These are phyloP conservation scores for Vinca minor DNA, from an alignment of 257 asterid species.

Conservation along the genomic window DNA sequence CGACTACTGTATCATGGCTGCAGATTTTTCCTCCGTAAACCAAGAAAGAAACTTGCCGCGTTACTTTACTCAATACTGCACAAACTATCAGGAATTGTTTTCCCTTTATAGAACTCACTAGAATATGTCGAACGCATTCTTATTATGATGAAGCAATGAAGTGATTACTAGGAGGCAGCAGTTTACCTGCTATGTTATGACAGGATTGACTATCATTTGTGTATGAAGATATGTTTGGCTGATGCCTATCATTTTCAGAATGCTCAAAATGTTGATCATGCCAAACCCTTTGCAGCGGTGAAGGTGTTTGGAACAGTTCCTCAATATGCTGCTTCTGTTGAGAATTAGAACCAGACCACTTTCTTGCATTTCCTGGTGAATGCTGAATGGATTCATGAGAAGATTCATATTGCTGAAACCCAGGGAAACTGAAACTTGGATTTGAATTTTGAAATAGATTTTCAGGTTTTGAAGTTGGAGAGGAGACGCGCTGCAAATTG, in stretches of 20 bases:
- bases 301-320: slow-evolving; percentile 30
- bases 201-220: slow-evolving; percentile 15
- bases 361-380: slow-evolving; percentile 25
- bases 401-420: slow-evolving; percentile 36
- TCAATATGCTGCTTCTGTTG: slow-evolving; percentile 32
- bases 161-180: not conserved
- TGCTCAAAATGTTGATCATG: slow-evolving; percentile 25
- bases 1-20: not conserved
- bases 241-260: slow-evolving; percentile 14
- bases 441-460: slow-evolving; percentile 21
- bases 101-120: not conserved
- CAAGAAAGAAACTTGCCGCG: slow-evolving; percentile 1
- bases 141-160: not conserved
- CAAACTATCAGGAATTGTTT: not conserved
- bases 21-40: not conserved
- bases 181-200: slow-evolving; percentile 19
- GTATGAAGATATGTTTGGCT: slow-evolving; percentile 20
- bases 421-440: slow-evolving; percentile 29
- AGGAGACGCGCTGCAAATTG: slow-evolving; percentile 34
- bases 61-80: not conserved
- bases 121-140: not conserved
- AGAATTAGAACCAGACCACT: slow-evolving; percentile 31
- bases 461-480: slow-evolving; percentile 48
- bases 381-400: slow-evolving; percentile 29
- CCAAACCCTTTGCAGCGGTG: slow-evolving; percentile 28